phyloP scores from a whole-genome alignment of 192 early-diverging fungal genomes.

The Coemansia aciculifera region DNA sequence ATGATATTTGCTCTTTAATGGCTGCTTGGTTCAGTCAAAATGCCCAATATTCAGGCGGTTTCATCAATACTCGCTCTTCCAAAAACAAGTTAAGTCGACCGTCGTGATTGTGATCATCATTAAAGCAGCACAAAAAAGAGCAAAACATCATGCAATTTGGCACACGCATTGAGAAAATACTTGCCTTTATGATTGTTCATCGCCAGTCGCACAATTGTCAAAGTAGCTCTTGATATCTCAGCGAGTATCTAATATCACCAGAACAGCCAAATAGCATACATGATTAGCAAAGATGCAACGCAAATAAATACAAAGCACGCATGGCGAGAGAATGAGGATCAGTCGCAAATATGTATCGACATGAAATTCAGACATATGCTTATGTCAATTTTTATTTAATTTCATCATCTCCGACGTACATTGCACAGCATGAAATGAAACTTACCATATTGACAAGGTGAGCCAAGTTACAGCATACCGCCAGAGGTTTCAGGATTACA shows the following conservation, averaged over 20 bases:
- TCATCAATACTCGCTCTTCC: constrained; percentile 49
- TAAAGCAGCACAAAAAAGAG: not conserved
- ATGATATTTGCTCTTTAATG: not conserved
- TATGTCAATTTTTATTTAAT: constrained; percentile 33
- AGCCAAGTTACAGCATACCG: no score
- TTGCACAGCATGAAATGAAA: not conserved
- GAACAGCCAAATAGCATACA: not conserved
- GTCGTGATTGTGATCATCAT: constrained; percentile 56
- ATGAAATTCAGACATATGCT: constrained; percentile 56
- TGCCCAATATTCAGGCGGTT: constrained; percentile 50
- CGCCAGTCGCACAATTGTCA: not conserved
- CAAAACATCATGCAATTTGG: not conserved
- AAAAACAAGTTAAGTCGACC: constrained; percentile 53
- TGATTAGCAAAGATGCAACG: not conserved
- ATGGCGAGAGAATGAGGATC: constrained; percentile 8
- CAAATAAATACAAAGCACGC: not conserved
- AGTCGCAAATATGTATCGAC: constrained; percentile 40
- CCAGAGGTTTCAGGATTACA: not conserved
- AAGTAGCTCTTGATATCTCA: no score
- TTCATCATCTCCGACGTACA: constrained; percentile 30
- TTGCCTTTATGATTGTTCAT: constrained; percentile 15
- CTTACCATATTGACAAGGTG: not conserved
- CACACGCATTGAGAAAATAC: constrained; percentile 3
- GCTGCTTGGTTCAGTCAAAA: constrained; percentile 30
- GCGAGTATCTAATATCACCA: not conserved